A percentile compares a stretch with the other conserved stretches of the same genome.
phyloP scores from a whole-genome alignment of 2,329 filamentous ascomycete genomes.

The Xylariaceae sp. region DNA sequence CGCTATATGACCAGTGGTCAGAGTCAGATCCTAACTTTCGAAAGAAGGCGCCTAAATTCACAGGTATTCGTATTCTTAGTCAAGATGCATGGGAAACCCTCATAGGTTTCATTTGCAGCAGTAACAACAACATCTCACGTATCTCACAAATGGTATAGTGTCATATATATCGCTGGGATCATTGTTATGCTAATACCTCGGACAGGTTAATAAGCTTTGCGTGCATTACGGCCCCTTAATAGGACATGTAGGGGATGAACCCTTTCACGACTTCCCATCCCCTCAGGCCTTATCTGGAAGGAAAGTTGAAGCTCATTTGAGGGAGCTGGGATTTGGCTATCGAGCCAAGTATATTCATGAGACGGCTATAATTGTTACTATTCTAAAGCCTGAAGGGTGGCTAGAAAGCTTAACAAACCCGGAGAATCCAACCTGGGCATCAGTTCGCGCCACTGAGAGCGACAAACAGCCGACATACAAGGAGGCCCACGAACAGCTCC shows the following conservation, averaged over 20 bases:
- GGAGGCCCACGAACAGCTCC: conserved; percentile 78
- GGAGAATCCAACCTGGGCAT: conserved; percentile 65
- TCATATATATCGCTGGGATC: background rate
- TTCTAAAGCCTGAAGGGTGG: conserved; percentile 74
- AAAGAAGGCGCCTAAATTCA: conserved; percentile 83
- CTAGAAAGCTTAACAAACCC: conserved; percentile 79
- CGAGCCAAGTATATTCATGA: conserved; percentile 89
- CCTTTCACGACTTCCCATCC: conserved; percentile 86
- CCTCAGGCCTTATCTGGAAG: conserved; percentile 74
- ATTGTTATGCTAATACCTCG: background rate
- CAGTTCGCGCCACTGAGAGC: conserved; percentile 54
- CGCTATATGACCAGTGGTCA: conserved; percentile 88
- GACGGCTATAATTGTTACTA: conserved; percentile 77
- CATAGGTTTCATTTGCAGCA: conserved; percentile 95
- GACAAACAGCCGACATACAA: conserved; percentile 69
- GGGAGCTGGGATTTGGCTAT: conserved; percentile 90
- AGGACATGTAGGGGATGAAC: conserved; percentile 69
- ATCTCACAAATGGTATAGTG: conserved; percentile 91
- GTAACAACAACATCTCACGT: conserved; percentile 95
- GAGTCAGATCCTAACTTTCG: conserved; percentile 84
- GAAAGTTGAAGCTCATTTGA: conserved; percentile 79
- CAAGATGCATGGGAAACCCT: conserved; percentile 97
- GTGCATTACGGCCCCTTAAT: conserved; percentile 81
- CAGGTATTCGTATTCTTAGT: conserved; percentile 87
- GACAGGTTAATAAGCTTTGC: conserved; percentile 82